Evolutionary conservation across 1,284 basidiomycete species (phyloP).

Genomic region (Leccinum holopus): DNA sequence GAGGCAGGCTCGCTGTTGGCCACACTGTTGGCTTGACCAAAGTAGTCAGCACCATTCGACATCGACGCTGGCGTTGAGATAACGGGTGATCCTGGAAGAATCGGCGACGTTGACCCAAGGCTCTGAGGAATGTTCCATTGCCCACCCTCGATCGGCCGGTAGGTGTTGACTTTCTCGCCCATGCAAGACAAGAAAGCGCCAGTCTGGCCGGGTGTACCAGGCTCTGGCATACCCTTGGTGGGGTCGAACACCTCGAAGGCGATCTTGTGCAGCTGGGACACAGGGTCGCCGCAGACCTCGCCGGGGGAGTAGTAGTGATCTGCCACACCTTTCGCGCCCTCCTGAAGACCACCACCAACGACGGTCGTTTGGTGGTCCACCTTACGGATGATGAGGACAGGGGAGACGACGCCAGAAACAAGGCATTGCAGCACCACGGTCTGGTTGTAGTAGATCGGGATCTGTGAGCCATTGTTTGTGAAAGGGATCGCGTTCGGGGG

Average conservation of each 20-base stretch:
- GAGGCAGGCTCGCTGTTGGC: constrained; percentile 67
- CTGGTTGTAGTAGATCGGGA: constrained; percentile 93
- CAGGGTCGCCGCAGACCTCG: constrained; percentile 90
- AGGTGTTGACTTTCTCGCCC: constrained; percentile 87
- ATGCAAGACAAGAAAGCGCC: constrained; percentile 84
- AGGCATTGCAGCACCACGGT: constrained; percentile 94
- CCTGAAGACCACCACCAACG: constrained; percentile 82
- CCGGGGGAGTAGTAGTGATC: constrained; percentile 79
- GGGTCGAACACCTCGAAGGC: constrained; percentile 86
- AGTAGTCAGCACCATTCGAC: constrained; percentile 59
- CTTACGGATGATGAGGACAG: constrained; percentile 90
- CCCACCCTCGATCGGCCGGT: constrained; percentile 78
- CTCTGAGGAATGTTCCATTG: constrained; percentile 57
- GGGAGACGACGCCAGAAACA: constrained; percentile 90
- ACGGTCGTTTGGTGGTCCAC: constrained; percentile 90
- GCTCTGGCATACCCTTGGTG: constrained; percentile 64
- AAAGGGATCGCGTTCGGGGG: constrained; percentile 86
- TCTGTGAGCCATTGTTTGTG: constrained; percentile 74
- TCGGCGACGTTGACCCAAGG: constrained; percentile 56
- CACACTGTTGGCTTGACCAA: constrained; percentile 41
- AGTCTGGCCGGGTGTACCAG: constrained; percentile 68
- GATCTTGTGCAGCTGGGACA: constrained; percentile 94
- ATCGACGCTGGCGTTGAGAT: constrained; percentile 63
- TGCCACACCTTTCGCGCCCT: constrained; percentile 78
- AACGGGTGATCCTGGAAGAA: constrained; percentile 64